Conservation (phyloP, 805 yeast genomes). For the Starmerella floricola region DNA sequence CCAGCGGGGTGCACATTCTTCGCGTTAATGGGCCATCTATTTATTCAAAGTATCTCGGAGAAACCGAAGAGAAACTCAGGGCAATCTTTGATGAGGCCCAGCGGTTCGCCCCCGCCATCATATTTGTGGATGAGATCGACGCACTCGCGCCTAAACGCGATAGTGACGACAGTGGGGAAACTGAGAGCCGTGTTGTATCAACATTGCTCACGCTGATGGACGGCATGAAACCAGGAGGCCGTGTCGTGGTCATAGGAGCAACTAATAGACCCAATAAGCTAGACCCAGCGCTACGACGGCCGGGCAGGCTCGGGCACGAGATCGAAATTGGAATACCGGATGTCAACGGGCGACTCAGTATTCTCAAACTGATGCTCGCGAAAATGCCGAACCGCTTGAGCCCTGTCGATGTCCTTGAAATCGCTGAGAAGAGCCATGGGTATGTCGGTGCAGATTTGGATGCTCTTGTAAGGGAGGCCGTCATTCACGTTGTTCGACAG, state of each 20-base stretch:
- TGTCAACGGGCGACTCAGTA: conserved; percentile 61
- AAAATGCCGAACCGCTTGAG: conserved; percentile 47
- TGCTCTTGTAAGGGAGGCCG: conserved; percentile 79
- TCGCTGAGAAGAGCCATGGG: conserved; percentile 82
- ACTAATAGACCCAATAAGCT: conserved; percentile 95
- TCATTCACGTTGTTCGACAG: conserved; percentile 65
- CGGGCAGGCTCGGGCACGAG: conserved; percentile 83
- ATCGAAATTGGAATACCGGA: conserved; percentile 90
- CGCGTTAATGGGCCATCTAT: conserved; percentile 84
- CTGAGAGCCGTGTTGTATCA: conserved; percentile 82
- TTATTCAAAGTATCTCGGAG: conserved; percentile 87
- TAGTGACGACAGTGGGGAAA: conserved; percentile 79
- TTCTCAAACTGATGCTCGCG: conserved; percentile 49
- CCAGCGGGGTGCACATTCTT: conserved; percentile 61
- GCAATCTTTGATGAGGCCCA: conserved; percentile 75
- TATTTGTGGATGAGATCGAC: conserved; percentile 88
- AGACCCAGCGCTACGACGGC: conserved; percentile 87
- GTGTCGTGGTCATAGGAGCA: conserved; percentile 97
- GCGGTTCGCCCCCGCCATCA: conserved; percentile 72
- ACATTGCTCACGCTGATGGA: conserved; percentile 87
- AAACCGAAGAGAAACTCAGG: conserved; percentile 77
- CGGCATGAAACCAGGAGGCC: conserved; percentile 97
- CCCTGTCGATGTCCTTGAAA: conserved; percentile 41
- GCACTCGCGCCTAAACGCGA: conserved; percentile 77
- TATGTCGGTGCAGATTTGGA: conserved; percentile 94